Conservation (phyloP, 306 rosid genomes). For the Comarum palustre region DNA sequence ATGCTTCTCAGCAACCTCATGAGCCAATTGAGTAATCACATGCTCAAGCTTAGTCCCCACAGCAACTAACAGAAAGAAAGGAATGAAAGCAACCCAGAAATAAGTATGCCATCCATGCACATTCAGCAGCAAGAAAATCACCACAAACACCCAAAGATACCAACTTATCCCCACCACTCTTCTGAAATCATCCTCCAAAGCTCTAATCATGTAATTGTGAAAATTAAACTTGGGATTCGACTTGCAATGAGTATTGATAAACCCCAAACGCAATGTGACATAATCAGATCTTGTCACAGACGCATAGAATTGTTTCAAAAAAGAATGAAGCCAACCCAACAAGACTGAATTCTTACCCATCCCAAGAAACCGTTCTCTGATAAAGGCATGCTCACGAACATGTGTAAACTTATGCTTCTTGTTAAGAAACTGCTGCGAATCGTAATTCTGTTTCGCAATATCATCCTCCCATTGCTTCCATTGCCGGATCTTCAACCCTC, state of each 20-base stretch:
- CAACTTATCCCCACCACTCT: constrained; percentile 81
- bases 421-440: constrained; percentile 36
- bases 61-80: constrained; percentile 72
- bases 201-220: constrained; percentile 81
- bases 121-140: constrained; percentile 67
- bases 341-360: constrained; percentile 58
- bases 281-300: constrained; percentile 88
- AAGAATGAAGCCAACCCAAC: constrained; percentile 70
- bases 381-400: constrained; percentile 70
- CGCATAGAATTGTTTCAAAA: constrained; percentile 79
- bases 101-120: constrained; percentile 87
- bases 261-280: constrained; percentile 66
- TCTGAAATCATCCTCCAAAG: constrained; percentile 79
- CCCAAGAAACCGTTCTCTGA: constrained; percentile 70
- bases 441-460: constrained; percentile 49
- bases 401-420: constrained; percentile 40
- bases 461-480: constrained; percentile 89
- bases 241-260: constrained; percentile 77
- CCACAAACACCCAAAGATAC: constrained; percentile 75
- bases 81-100: constrained; percentile 94
- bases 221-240: constrained; percentile 64
- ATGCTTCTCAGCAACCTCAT: constrained; percentile 92
- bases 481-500: constrained; percentile 73
- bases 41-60: constrained; percentile 96
- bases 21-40: constrained; percentile 73